Conservation (phyloP, 1,284 basidiomycete genomes). For the Puccinia brachypodii region DNA sequence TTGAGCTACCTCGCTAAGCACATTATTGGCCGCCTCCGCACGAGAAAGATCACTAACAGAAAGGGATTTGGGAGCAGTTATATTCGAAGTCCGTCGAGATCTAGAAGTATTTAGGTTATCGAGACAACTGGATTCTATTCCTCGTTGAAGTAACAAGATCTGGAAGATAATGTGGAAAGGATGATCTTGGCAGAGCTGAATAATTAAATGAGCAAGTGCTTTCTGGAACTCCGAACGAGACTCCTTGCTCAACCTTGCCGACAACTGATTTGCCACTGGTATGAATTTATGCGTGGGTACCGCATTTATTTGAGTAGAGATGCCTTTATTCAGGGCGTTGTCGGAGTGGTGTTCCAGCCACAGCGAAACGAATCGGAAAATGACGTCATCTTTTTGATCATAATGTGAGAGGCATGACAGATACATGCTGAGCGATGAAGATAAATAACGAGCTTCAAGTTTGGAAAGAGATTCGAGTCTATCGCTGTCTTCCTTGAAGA, state of each 20-base stretch:
- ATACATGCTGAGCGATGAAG: slow-evolving; percentile 78
- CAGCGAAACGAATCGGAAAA: slow-evolving; percentile 79
- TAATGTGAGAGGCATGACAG: slow-evolving; percentile 70
- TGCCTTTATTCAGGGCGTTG: slow-evolving; percentile 62
- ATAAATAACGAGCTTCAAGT: slow-evolving; percentile 63
- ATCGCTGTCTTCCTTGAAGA: slow-evolving; percentile 66
- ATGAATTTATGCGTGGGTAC: slow-evolving; percentile 89
- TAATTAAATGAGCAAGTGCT: slow-evolving; percentile 68
- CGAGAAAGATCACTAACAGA: slow-evolving; percentile 59
- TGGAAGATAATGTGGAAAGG: slow-evolving; percentile 93
- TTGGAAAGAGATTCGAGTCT: slow-evolving; percentile 60
- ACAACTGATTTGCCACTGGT: slow-evolving; percentile 85
- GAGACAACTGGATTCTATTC: slow-evolving; percentile 47
- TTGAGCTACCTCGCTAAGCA: slow-evolving; percentile 67
- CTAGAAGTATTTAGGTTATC: slow-evolving; percentile 49
- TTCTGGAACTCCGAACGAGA: slow-evolving; percentile 62
- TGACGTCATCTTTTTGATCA: slow-evolving; percentile 70
- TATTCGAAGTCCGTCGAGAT: slow-evolving; percentile 49
- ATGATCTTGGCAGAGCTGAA: slow-evolving; percentile 80
- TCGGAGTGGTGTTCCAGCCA: slow-evolving; percentile 84
- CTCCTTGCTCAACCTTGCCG: slow-evolving; percentile 70
- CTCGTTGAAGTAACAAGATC: slow-evolving; percentile 67
- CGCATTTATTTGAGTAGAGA: slow-evolving; percentile 63
- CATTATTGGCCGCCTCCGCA: slow-evolving; percentile 66
- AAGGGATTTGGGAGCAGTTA: slow-evolving; percentile 24